phyloP scores from a whole-genome alignment of 2,329 filamentous ascomycete species.

The Monosporascus sp. region DNA sequence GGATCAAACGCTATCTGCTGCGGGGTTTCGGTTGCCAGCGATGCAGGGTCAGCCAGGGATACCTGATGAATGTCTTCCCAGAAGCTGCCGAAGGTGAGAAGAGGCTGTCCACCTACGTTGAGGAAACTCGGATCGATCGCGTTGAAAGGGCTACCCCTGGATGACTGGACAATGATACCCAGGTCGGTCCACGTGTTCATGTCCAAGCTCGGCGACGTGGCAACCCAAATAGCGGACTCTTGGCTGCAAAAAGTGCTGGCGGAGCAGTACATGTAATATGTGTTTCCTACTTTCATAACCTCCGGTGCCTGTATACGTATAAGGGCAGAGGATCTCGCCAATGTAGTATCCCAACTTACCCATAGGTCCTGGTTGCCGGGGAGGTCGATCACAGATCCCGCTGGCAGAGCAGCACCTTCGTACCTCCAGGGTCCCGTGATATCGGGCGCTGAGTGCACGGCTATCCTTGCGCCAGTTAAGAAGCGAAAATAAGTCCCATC shows the following conservation, averaged over 20 bases:
- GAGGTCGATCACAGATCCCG: conserved; percentile 30
- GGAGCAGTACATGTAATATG: conserved; percentile 63
- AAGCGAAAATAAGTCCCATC: conserved; percentile 40
- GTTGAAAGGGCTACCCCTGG: conserved; percentile 43
- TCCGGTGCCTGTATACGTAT: conserved; percentile 52
- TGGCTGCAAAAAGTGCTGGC: conserved; percentile 59
- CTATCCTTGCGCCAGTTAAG: conserved; percentile 34
- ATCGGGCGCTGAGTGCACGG: conserved; percentile 31
- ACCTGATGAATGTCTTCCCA: conserved; percentile 62
- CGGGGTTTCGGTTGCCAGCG: conserved; percentile 37
- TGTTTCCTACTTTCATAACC: conserved; percentile 48
- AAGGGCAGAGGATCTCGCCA: too few relatives aligned
- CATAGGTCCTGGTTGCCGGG: conserved; percentile 32
- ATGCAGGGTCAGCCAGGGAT: conserved; percentile 34
- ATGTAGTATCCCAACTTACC: conserved; percentile 22
- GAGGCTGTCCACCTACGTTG: conserved; percentile 34
- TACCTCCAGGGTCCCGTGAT: conserved; percentile 37
- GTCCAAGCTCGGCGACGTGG: conserved; percentile 41
- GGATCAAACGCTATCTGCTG: conserved; percentile 49
- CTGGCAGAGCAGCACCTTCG: conserved; percentile 30
- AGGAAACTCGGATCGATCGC: conserved; percentile 56
- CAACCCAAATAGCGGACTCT: conserved; percentile 55
- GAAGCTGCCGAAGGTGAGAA: conserved; percentile 63
- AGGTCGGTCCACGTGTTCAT: conserved; percentile 55
- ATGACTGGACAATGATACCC: conserved; percentile 47